phyloP scores from a whole-genome alignment of 192 early-diverging fungal genomes.

The Globomyces pollinis-pini region DNA sequence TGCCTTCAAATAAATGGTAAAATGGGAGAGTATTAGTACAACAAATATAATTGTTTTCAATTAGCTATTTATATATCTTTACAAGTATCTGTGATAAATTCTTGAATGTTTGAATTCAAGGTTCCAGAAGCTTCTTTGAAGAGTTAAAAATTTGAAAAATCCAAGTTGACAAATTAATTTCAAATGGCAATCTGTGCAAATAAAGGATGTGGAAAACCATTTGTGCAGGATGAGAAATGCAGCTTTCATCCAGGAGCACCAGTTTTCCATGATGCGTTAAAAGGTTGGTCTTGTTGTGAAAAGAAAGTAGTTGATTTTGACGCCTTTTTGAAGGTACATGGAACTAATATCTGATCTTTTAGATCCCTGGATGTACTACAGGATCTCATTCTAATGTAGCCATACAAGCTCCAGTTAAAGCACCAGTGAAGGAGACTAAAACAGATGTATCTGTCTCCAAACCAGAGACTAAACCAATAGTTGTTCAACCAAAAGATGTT shows the following conservation, averaged over 20 bases:
- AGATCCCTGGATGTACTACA: constrained; percentile 75
- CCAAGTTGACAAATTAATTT: too few relatives aligned
- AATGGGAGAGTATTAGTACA: constrained; percentile 1
- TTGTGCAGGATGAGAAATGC: constrained; percentile 62
- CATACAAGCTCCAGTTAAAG: constrained; percentile 8
- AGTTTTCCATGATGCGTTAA: constrained; percentile 88
- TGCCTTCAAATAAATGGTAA: not conserved
- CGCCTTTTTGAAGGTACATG: constrained; percentile 73
- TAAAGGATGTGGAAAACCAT: constrained; percentile 84
- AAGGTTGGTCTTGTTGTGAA: constrained; percentile 90
- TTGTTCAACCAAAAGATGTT: constrained; percentile 10
- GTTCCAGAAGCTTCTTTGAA: not conserved
- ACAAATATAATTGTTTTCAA: constrained; percentile 1
- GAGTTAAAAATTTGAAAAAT: too few relatives aligned
- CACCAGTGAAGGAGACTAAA: constrained; percentile 28
- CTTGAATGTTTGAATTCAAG: not conserved
- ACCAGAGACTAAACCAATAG: constrained; percentile 19
- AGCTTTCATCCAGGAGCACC: constrained; percentile 86
- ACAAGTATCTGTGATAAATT: not conserved
- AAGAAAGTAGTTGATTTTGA: constrained; percentile 86
- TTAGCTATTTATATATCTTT: too few relatives aligned
- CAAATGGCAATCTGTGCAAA: constrained; percentile 21
- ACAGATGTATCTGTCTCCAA: constrained; percentile 19
- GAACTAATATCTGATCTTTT: constrained; percentile 2
- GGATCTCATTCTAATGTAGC: constrained; percentile 59